Evolutionary conservation across 1,284 basidiomycete genomes (phyloP), one percentile per base, ranked within the genome.

Genomic region (Tilletia horrida): DNA sequence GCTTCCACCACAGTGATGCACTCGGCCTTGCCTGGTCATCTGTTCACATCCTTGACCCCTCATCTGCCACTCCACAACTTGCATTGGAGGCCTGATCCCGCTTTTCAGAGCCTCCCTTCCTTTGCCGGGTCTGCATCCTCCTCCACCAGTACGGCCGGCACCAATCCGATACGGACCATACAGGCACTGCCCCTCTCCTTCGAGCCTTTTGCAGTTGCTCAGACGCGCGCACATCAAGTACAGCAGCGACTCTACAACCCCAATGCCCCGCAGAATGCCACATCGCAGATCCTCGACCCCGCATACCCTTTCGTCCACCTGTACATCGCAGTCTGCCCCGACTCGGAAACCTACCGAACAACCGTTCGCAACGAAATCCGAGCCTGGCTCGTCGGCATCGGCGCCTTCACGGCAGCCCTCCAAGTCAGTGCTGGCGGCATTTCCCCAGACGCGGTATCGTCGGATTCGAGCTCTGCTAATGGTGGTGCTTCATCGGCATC

Each of bases 41-140:
- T 78, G n/a, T 48, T 73, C 42, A 64, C 62, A 2, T 67, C 76
- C 16, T 69, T 81, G 44, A 50, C 67, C 13, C 66, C 73, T 61
- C 80, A 81, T 62, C 67, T 81, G 9, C 80, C 80, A 3, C 70
- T 81, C 29, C 73, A 78, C 62, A 81, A 80, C 63, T 62, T 81
- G 18, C 79, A 79, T 63, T 80, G 79, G 79, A 73, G 73, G 42
- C 77, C 78, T 25, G 63, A 47, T 29, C 63, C 63, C 6, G 44
- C 63, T 4, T 8, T 44, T 6, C 35, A 40, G 35, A 40, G 35
- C 11, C 35, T 40, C 11, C 35, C 35, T 6, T 40, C 35, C 35
- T 40, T 40, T 11, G 35, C 35, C 11, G 35, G 35, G 35, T 40
- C 35, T 40, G 27, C 42, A 65, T 21, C 50, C 4, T 8, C 21